Base-by-base conservation (phyloP, 2,329 filamentous ascomycete genomes). In the Cladophialophora chaetospira region DNA sequence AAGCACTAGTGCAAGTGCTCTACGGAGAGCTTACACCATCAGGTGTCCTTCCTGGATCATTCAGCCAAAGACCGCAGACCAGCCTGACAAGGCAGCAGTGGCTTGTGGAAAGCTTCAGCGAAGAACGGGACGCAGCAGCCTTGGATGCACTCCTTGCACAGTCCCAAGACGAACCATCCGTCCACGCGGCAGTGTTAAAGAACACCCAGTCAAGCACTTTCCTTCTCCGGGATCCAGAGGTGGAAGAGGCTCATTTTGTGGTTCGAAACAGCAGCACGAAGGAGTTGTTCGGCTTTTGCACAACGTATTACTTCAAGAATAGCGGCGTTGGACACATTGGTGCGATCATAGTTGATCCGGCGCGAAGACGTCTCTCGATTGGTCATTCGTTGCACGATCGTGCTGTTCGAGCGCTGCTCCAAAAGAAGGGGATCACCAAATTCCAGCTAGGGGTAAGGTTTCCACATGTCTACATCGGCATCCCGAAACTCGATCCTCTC, bases 221-320 rank as follows among this genome's bases (percentile, higher is more conserved):
- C 69, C 82, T 91, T 55, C 76, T 96, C 2, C 83, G 81, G 62
- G 85, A 86, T 64, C 77, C 83, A 0, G 82, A 86, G 43, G 81
- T 96, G 25, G 84, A 89, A 54, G 91, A 96, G 72, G 79, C 86
- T 0, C 92, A 97, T 71, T 96, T 93, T 68, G 91, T 97, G 6
- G 92, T 97, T 28, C 84, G 92, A 17, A 97, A 97, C 70, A 95
- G 89, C 74, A 96, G 89, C 71, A 97, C 92, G 0, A 88, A 91
- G 61, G 89, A 89, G 0, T 75, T 97, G 0, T 97, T 96, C 68
- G 92, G 92, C 1, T 97, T 97, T 72, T 93, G 89, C 67, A 88
- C 91, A 0, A 96, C 91, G 0, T 97, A 96, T 69, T 91, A 84
- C 69, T 85, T 88, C 68, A 84, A 84, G 36, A 79, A 76, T n/a